Evolutionary conservation across 805 yeast genomes (phyloP).

Genomic region (Brettanomyces naardenensis): DNA sequence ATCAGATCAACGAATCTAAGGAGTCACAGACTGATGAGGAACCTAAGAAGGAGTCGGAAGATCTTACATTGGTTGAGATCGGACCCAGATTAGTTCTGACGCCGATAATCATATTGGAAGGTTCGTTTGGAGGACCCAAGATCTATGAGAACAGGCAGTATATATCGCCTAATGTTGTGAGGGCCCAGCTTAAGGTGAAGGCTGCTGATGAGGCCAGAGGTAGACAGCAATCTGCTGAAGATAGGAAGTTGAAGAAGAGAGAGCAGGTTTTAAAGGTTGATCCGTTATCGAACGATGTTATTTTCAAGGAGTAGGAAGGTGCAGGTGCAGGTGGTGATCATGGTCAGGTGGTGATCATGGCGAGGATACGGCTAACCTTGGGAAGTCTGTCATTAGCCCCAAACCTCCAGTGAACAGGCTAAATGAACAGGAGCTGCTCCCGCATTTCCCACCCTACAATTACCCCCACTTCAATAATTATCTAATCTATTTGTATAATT

Average conservation of each 20-base stretch:
- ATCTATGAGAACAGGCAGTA: constrained; percentile 95
- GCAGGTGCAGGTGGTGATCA: too few species aligned
- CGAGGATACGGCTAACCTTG: too few species aligned
- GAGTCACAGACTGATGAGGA: constrained; percentile 44
- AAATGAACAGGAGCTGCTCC: too few species aligned
- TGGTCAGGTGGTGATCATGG: too few species aligned
- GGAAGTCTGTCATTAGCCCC: too few species aligned
- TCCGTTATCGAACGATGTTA: constrained; percentile 71
- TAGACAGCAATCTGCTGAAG: constrained; percentile 73
- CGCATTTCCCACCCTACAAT: too few species aligned
- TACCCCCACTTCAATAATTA: too few species aligned
- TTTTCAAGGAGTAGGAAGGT: constrained; percentile 59
- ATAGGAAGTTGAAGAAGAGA: constrained; percentile 68
- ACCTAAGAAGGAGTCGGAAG: constrained; percentile 29
- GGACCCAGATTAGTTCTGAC: constrained; percentile 97
- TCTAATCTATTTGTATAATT: too few species aligned
- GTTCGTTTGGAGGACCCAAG: constrained; percentile 96
- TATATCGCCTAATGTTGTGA: constrained; percentile 90
- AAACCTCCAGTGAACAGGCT: too few species aligned
- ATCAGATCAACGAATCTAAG: constrained; percentile 68
- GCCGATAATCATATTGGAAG: constrained; percentile 84
- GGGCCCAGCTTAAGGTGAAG: constrained; percentile 79
- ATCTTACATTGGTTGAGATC: constrained; percentile 79
- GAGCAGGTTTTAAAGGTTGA: constrained; percentile 68
- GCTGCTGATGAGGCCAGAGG: constrained; percentile 72